These are phyloP conservation scores for Colletotrichum musae DNA, from an alignment of 2,329 filamentous ascomycete species.

Conservation along the genomic window DNA sequence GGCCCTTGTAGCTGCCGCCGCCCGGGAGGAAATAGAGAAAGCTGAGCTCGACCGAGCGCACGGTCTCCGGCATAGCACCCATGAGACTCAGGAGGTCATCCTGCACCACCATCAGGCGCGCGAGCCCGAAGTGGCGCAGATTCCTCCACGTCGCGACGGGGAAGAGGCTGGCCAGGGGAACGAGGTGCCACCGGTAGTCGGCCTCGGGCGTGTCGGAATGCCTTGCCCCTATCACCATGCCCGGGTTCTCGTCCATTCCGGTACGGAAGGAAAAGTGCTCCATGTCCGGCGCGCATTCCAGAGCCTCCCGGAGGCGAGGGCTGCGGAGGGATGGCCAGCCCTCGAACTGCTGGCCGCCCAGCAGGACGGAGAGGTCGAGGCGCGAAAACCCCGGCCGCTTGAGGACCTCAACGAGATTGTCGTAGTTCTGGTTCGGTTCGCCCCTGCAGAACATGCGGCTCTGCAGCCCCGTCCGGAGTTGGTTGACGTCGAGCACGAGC, in stretches of 20 bases:
- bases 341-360: too few species aligned
- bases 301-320: too few species aligned
- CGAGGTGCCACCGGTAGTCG: background rate
- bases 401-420: too few species aligned
- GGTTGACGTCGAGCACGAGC: constrained; percentile 49
- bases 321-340: too few species aligned
- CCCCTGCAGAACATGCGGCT: too few species aligned
- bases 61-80: constrained; percentile 39
- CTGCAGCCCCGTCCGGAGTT: too few species aligned
- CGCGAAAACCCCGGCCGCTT: too few species aligned
- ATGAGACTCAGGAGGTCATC: constrained; percentile 49
- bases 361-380: too few species aligned
- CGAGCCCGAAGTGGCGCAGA: constrained; percentile 51
- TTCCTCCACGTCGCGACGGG: constrained; percentile 47
- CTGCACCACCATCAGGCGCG: constrained; percentile 45
- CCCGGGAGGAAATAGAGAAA: constrained; percentile 46
- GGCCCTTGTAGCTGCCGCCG: constrained; percentile 12
- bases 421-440: too few species aligned
- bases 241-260: constrained; percentile 35
- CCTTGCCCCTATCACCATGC: background rate
- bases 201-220: background rate
- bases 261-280: background rate
- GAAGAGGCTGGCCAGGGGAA: constrained; percentile 48
- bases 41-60: constrained; percentile 52
- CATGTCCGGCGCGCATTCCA: too few species aligned